Evolutionary conservation across 75 land plant species (phyloP), one percentile per base, ranked within the genome.

Genomic region (Selaginella moellendorffii): DNA sequence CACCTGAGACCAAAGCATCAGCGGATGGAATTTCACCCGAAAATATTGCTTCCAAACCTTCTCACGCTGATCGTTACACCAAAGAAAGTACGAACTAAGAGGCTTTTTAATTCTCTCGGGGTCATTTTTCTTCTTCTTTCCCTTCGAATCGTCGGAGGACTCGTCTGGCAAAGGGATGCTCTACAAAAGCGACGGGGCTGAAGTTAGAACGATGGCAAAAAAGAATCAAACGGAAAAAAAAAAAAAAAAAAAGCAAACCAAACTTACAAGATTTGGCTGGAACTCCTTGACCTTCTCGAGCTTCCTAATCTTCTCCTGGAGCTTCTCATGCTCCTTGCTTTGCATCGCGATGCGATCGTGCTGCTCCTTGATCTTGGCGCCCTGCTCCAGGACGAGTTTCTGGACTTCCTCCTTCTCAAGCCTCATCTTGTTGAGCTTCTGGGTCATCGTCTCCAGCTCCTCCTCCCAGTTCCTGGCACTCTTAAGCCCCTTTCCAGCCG

Each of bases 1-100:
- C 60, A 86, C 71, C 93, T 88, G 58, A 28, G 9, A 20, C 0
- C 22, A 28, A 68, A 19, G 18, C 23, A 51, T 22, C 18, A 26
- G 20, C 26, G 62, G n/a, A 29, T 1, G 14, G 74, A 29, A n/a
- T n/a, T n/a, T n/a, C 65, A 64, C 46, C 8, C 23, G 17, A 1
- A 36, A 19, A 46, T 2, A 36, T 64, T 2, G 58, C 23, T 63
- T 10, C 0, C 26, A 52, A 68, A 85, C 95, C 87, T 78, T 76
- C 63, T 77, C 80, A 78, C 96, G 84, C 51, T 86, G 90, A 56
- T 89, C 96, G 58, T 89, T 86, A 72, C 76, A 83, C 90, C 90
- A 89, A 14, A 81, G 66, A 12, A 81, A 67, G 69, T 83, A 89
- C 9, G 96, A 72, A 0, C 81, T 56, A 26, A 75, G 69, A 8